Evolutionary conservation across 176 grass and related monocot genomes (phyloP), one percentile per base, ranked within the genome.

Genomic region (Hordeum marinum): DNA sequence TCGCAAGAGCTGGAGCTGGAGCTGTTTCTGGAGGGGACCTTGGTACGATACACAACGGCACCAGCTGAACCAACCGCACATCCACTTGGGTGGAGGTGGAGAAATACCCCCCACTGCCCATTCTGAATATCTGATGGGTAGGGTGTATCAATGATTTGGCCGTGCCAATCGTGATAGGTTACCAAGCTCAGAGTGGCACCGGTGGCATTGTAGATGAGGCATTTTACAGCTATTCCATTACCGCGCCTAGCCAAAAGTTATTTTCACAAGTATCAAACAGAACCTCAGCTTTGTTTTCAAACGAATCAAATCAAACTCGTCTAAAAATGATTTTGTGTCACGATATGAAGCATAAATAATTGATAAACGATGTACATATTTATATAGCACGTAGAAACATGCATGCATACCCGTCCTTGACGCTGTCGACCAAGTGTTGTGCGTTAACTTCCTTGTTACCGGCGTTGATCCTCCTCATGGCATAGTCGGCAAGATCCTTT

Each of bases 141-240:
- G 75, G 52, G 75, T 59, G 75, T 59, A 8, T 59, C 20, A 24
- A 60, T 60, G 75, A 77, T 24, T 25, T 39, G 20, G 75, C 75
- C 75, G 54, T 60, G 32, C 75, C 75, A 77, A 24, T 77, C 54
- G 0, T 77, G 7, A 32, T 39, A 15, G 75, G 18, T 39, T 39
- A 1, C 20, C 8, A 24, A 60, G 11, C 23, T 4, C 32, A 77
- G 24, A 60, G 31, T 39, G 52, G 52, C 24, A 4, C 75, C 75
- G 0, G 75, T 77, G 52, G 75, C 75, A 77, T 77, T 77, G 75
- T 77, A 77, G 75, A 77, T 60, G 20, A 77, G 31, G 75, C 75
- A 77, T 77, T 77, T 60, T 60, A 32, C 23, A 20, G 75, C 15
- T 66, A 66, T 66, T 76, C 46, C 48, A 36, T 76, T n/a, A 21